Evolutionary conservation across 306 rosid genomes (phyloP).

Genomic region (Dryas octopetala): DNA sequence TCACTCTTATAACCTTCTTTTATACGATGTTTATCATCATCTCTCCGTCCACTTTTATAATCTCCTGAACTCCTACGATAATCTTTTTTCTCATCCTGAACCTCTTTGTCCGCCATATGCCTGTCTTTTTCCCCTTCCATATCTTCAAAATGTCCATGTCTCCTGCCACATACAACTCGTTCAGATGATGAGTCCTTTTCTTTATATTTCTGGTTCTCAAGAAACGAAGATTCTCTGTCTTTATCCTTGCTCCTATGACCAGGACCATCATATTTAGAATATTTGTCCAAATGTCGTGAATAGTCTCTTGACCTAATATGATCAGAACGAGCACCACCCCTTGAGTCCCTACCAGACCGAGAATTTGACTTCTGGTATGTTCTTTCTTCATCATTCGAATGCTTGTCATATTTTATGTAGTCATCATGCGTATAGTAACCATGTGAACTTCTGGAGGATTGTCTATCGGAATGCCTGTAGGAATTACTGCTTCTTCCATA

Average conservation of each 20-base stretch:
- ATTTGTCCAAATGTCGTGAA: slow-evolving; percentile 41
- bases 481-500: slow-evolving; percentile 60
- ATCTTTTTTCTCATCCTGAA: slow-evolving; percentile 61
- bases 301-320: slow-evolving; percentile 54
- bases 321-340: slow-evolving; percentile 42
- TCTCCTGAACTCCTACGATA: slow-evolving; percentile 56
- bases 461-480: slow-evolving; percentile 60
- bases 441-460: slow-evolving; percentile 55
- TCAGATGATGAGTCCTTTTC: slow-evolving; percentile 54
- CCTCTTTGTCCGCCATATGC: slow-evolving; percentile 47
- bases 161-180: slow-evolving; percentile 59
- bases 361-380: slow-evolving; percentile 46
- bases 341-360: slow-evolving; percentile 59
- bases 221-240: slow-evolving; percentile 17
- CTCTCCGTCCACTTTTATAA: slow-evolving; percentile 53
- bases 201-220: slow-evolving; percentile 38
- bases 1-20: slow-evolving; percentile 58
- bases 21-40: slow-evolving; percentile 31
- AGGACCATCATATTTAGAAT: slow-evolving; percentile 59
- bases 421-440: slow-evolving; percentile 60
- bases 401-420: slow-evolving; percentile 46
- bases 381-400: slow-evolving; percentile 57
- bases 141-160: slow-evolving; percentile 44
- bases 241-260: slow-evolving; percentile 59
- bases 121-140: slow-evolving; percentile 58